phyloP scores from a whole-genome alignment of 2,329 filamentous ascomycete species.

The Pseudogymnoascus sp. region DNA sequence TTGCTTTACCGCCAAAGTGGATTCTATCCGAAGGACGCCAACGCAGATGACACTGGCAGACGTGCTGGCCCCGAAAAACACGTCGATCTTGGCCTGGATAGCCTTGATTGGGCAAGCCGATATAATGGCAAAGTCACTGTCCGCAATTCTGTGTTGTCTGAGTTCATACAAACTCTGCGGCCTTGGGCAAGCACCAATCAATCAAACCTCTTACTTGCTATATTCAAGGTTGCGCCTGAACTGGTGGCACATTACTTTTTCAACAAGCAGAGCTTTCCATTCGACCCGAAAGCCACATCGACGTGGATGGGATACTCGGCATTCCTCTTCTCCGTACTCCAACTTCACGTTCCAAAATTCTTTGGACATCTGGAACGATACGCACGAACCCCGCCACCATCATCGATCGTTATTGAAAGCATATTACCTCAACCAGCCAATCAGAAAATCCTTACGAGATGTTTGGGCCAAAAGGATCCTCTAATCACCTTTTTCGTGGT shows the following conservation, averaged over 20 bases:
- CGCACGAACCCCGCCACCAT: constrained; percentile 65
- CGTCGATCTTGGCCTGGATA: constrained; percentile 61
- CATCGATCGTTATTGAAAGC: constrained; percentile 73
- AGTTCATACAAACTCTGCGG: constrained; percentile 70
- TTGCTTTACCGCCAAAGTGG: constrained; percentile 69
- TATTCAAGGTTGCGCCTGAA: constrained; percentile 78
- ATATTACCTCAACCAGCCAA: constrained; percentile 77
- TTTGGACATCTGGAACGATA: constrained; percentile 62
- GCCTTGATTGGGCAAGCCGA: constrained; percentile 61
- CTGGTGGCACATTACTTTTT: constrained; percentile 82
- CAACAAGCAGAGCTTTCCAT: constrained; percentile 70
- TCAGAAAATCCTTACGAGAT: constrained; percentile 71
- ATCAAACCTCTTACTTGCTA: constrained; percentile 69
- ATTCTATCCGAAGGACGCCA: constrained; percentile 70
- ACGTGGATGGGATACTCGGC: constrained; percentile 94
- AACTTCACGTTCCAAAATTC: constrained; percentile 62
- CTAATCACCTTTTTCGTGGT: constrained; percentile 80
- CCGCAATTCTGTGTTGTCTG: constrained; percentile 70
- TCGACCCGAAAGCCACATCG: constrained; percentile 85
- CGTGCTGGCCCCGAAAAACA: constrained; percentile 26
- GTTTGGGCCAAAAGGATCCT: constrained; percentile 68
- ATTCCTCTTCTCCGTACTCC: constrained; percentile 75
- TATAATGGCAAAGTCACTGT: constrained; percentile 62
- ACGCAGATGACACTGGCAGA: constrained; percentile 45
- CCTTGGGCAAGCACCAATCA: constrained; percentile 79